Evolutionary conservation across 768 basidiomycete genomes (phyloP).

Genomic region (Termitomyces sp.): DNA sequence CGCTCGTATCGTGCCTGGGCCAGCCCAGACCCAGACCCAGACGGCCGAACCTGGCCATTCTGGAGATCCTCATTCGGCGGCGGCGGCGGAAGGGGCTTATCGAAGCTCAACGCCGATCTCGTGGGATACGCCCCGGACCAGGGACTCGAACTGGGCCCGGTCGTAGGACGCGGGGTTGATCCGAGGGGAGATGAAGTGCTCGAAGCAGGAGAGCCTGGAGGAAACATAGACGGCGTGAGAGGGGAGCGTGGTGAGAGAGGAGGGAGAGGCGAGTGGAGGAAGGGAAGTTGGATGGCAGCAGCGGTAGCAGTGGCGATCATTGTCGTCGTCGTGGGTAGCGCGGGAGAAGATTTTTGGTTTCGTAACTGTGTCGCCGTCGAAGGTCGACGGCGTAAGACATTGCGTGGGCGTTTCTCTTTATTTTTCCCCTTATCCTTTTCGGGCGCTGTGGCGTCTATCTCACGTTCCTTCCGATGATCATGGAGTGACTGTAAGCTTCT

Average conservation of each 20-base stretch:
- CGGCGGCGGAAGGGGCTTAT: background rate
- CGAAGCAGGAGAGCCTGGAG: background rate
- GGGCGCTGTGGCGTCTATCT: background rate
- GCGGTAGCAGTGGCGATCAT: background rate
- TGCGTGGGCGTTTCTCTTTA: conserved; percentile 13
- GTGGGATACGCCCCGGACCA: background rate
- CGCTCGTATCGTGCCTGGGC: background rate
- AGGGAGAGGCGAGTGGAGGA: conserved; percentile 9
- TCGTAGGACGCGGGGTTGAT: background rate
- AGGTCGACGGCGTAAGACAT: conserved; percentile 15
- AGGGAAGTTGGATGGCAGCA: background rate
- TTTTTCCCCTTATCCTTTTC: background rate
- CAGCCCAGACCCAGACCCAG: background rate
- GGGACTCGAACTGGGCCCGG: background rate
- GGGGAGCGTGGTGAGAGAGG: conserved; percentile 13
- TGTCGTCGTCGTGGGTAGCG: background rate
- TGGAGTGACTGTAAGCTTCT: conserved; percentile 6
- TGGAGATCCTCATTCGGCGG: background rate
- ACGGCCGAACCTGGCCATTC: background rate
- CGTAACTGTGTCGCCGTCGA: conserved; percentile 1
- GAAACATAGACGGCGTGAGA: conserved; percentile 9
- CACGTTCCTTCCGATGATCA: background rate
- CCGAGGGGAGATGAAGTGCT: background rate
- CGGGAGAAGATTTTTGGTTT: conserved; percentile 1
- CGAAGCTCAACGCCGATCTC: background rate